These are phyloP conservation scores for Phytophthora ohioensis DNA, from an alignment of 352 stramenopile species.

Conservation along the genomic window DNA sequence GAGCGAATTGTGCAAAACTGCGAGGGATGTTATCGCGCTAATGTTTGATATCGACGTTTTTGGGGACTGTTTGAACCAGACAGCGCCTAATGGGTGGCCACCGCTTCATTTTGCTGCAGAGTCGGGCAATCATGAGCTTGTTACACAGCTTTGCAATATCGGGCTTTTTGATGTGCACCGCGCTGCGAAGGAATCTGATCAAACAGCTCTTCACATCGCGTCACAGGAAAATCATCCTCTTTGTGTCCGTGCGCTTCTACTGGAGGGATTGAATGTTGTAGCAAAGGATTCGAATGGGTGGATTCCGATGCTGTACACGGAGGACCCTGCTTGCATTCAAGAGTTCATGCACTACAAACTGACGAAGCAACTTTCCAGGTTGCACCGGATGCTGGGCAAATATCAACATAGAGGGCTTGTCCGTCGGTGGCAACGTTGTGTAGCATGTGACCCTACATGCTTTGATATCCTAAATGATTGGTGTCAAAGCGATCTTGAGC, in stretches of 20 bases:
- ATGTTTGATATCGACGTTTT: slow-evolving; percentile 75
- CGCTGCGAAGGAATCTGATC: slow-evolving; percentile 42
- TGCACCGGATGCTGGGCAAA: slow-evolving; percentile 61
- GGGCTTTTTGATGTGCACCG: slow-evolving; percentile 51
- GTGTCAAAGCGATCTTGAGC: slow-evolving; percentile 52
- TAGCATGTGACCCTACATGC: slow-evolving; percentile 53
- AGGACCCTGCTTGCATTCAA: slow-evolving; percentile 37
- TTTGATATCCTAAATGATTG: slow-evolving; percentile 81
- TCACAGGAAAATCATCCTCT: slow-evolving; percentile 40
- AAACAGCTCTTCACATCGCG: slow-evolving; percentile 75
- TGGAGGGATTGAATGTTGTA: slow-evolving; percentile 44
- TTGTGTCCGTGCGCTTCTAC: slow-evolving; percentile 54
- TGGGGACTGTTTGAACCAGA: slow-evolving; percentile 54
- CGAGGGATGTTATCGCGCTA: slow-evolving; percentile 50
- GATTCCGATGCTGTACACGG: slow-evolving; percentile 61
- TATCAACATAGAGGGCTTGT: slow-evolving; percentile 58
- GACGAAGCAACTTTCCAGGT: slow-evolving; percentile 58
- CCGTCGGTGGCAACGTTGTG: slow-evolving; percentile 50
- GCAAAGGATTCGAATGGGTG: slow-evolving; percentile 54
- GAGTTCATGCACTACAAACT: slow-evolving; percentile 71
- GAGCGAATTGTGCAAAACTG: slow-evolving; percentile 27
- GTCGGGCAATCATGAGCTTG: slow-evolving; percentile 59
- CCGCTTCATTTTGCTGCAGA: slow-evolving; percentile 62
- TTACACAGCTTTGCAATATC: slow-evolving; percentile 45
- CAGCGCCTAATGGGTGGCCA: slow-evolving; percentile 52